phyloP scores from a whole-genome alignment of 345 rosid species.

The Melaleuca quinquenervia region DNA sequence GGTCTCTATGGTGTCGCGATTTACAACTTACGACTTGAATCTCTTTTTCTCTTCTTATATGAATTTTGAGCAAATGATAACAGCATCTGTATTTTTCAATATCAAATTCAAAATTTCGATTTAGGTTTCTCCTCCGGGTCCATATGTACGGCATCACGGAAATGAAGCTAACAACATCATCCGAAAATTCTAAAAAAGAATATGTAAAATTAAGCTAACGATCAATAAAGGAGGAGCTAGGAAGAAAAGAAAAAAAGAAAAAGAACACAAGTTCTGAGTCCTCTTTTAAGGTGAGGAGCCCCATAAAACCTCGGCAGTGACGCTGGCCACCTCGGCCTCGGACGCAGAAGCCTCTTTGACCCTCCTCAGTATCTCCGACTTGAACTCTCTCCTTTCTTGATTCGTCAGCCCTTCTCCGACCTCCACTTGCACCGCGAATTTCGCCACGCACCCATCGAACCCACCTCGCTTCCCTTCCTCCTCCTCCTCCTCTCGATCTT shows the following conservation, averaged over 20 bases:
- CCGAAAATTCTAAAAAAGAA: not conserved
- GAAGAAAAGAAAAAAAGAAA: not conserved
- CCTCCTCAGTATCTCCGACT: constrained; percentile 28
- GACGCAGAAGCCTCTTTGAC: constrained; percentile 29
- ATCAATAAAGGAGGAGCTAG: not conserved
- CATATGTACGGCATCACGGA: too few species aligned
- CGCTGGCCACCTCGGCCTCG: constrained; percentile 28
- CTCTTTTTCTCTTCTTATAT: not conserved
- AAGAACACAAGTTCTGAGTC: not conserved
- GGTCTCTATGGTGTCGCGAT: too few species aligned
- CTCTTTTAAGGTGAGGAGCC: constrained; percentile 30
- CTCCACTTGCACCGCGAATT: constrained; percentile 43
- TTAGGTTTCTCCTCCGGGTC: not conserved
- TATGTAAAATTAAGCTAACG: not conserved
- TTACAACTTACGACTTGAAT: not conserved
- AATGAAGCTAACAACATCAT: not conserved
- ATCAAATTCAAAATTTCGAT: rapidly evolving
- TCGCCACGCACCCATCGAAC: constrained; percentile 24
- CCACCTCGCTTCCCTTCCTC: not conserved
- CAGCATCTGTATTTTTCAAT: not conserved
- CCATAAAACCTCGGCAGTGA: constrained; percentile 43
- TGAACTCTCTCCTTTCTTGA: constrained; percentile 26
- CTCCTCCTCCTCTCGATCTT: not conserved
- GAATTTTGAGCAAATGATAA: rapidly evolving
- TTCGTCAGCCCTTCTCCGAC: constrained; percentile 35